phyloP scores from a whole-genome alignment of 106 monocot genomes.

The Dendrobium catenatum region DNA sequence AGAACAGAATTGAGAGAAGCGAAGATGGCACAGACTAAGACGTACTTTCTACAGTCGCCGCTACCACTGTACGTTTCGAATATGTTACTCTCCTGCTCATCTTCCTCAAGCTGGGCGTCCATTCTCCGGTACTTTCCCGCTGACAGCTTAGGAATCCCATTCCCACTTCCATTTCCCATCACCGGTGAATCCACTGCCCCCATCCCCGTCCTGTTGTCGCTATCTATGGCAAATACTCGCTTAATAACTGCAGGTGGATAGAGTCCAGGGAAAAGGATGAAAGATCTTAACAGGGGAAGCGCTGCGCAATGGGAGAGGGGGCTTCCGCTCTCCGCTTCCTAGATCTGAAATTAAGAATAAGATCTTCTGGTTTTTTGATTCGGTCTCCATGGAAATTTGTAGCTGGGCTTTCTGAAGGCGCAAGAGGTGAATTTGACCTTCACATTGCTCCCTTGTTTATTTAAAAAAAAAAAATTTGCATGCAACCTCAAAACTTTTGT shows the following conservation, averaged over 20 bases:
- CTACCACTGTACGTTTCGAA: background rate
- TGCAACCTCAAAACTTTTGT: no score
- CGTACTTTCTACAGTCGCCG: slow-evolving; percentile 47
- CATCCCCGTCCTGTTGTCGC: background rate
- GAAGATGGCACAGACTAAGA: slow-evolving; percentile 83
- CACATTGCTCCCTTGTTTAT: background rate
- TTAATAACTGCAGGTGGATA: background rate
- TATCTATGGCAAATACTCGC: background rate
- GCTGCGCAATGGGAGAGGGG: background rate
- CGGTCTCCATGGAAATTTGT: background rate
- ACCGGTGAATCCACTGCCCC: slow-evolving; percentile 1
- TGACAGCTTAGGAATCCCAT: slow-evolving; percentile 16
- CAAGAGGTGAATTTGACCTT: background rate
- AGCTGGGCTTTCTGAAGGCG: background rate
- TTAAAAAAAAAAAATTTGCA: no score
- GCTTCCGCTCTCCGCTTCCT: background rate
- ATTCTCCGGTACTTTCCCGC: slow-evolving; percentile 59
- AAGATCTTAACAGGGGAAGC: background rate
- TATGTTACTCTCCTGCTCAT: background rate
- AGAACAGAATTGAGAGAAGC: slow-evolving; percentile 96
- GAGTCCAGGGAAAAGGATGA: background rate
- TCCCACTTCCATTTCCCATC: slow-evolving; percentile 21
- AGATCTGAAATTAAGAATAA: background rate
- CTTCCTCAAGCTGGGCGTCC: slow-evolving; percentile 26
- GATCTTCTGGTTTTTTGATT: background rate